These are phyloP conservation scores for Podospora australis DNA, from an alignment of 495 filamentous ascomycete genomes.

Conservation along the genomic window DNA sequence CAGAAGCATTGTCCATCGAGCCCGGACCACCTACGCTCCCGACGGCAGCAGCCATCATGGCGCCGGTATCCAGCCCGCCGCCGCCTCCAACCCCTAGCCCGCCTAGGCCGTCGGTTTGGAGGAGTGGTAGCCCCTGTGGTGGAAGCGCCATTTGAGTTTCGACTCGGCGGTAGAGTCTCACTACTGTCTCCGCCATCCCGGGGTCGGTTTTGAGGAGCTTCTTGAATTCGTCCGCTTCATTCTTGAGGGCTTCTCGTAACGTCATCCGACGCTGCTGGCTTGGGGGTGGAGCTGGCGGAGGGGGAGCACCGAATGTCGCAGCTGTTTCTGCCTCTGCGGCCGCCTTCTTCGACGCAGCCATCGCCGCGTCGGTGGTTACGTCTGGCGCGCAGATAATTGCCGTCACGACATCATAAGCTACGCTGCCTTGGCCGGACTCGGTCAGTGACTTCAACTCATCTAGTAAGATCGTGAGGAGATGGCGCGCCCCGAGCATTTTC, in stretches of 20 bases:
- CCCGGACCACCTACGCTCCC: slow-evolving; percentile 1
- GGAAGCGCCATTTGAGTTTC: slow-evolving; percentile 49
- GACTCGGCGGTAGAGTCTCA: slow-evolving; percentile 69
- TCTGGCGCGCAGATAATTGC: slow-evolving; percentile 69
- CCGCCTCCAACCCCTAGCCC: slow-evolving; percentile 25
- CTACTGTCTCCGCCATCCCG: slow-evolving; percentile 59
- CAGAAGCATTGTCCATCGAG: too few relatives aligned
- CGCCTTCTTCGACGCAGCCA: slow-evolving; percentile 25
- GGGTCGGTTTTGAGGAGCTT: slow-evolving; percentile 55
- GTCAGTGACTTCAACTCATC: slow-evolving; percentile 58
- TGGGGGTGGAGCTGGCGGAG: slow-evolving; percentile 9
- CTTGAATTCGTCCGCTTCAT: slow-evolving; percentile 56
- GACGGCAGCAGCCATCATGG: slow-evolving; percentile 29
- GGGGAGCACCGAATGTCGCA: slow-evolving; percentile 10
- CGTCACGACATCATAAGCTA: slow-evolving; percentile 67
- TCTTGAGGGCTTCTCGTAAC: slow-evolving; percentile 65
- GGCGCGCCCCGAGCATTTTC: slow-evolving; percentile 62
- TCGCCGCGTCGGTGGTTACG: slow-evolving; percentile 37
- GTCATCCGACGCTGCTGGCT: slow-evolving; percentile 32
- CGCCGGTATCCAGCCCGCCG: slow-evolving; percentile 16
- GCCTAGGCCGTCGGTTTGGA: slow-evolving; percentile 6
- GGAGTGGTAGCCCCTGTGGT: slow-evolving; percentile 10
- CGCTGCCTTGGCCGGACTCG: slow-evolving; percentile 47
- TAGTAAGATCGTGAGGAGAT: slow-evolving; percentile 55
- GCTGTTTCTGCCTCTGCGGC: slow-evolving; percentile 16